These are phyloP conservation scores for Tolypocladium ovalisporum DNA, from an alignment of 2,329 filamentous ascomycete genomes.

Conservation along the genomic window DNA sequence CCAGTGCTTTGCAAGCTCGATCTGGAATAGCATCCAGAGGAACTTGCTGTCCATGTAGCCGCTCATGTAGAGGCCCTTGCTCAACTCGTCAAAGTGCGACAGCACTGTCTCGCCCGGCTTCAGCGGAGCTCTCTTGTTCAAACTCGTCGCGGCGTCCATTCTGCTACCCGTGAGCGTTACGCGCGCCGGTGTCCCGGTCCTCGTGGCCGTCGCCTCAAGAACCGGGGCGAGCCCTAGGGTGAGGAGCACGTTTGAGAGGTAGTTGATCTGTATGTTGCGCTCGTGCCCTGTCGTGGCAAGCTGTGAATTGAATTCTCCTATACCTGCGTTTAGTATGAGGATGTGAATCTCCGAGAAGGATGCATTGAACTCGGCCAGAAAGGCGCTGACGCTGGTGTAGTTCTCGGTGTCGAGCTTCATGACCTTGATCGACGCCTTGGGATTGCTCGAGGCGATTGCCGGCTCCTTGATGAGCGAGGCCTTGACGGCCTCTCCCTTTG, in stretches of 20 bases:
- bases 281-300: constrained; percentile 10
- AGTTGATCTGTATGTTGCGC: constrained; percentile 15
- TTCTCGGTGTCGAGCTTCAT: neutral
- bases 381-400: neutral
- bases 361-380: neutral
- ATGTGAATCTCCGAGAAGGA: neutral
- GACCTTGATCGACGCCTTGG: neutral
- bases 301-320: constrained; percentile 10
- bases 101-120: neutral
- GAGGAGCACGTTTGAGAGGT: constrained; percentile 14
- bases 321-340: neutral
- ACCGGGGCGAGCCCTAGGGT: constrained; percentile 9
- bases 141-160: neutral
- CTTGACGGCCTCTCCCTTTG: neutral
- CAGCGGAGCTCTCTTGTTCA: neutral
- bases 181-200: neutral
- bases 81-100: neutral
- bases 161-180: neutral
- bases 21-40: neutral
- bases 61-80: neutral
- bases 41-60: neutral
- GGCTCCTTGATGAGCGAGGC: constrained; percentile 8
- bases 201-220: constrained; percentile 6
- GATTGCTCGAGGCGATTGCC: neutral
- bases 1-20: neutral